phyloP scores from a whole-genome alignment of 331 rosid species.

The Quercus tomentella region DNA sequence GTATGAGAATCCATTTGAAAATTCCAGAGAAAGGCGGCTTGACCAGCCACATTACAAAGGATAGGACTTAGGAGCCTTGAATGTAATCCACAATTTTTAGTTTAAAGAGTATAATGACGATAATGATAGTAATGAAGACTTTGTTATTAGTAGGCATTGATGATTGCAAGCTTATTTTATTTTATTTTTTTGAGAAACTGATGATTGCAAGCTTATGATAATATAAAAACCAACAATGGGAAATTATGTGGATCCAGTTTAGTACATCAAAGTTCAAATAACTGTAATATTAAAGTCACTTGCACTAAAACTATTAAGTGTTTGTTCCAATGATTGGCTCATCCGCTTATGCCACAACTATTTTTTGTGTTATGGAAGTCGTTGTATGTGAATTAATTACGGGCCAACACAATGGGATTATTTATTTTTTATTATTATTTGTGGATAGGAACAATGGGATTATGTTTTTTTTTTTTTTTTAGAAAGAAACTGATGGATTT shows the following conservation, averaged over 20 bases:
- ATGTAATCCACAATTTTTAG: not conserved
- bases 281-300: not conserved
- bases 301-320: not conserved
- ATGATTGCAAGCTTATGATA: not conserved
- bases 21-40: no score
- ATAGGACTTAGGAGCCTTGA: no score
- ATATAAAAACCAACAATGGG: not conserved
- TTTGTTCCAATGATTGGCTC: not conserved
- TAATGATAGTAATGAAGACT: not conserved
- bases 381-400: not conserved
- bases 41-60: no score
- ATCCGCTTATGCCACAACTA: not conserved
- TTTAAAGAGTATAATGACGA: not conserved
- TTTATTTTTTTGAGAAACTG: not conserved
- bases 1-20: no score
- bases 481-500: no score
- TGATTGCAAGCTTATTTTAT: not conserved
- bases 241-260: not conserved
- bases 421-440: not conserved
- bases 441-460: not conserved
- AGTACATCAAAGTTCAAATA: not conserved
- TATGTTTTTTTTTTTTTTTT: not conserved
- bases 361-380: not conserved
- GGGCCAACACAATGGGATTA: not conserved
- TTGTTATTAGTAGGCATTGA: not conserved